Evolutionary conservation across 148 eudicot genomes (phyloP), one percentile per base, ranked within the genome.

Genomic region (Oxyria digyna): DNA sequence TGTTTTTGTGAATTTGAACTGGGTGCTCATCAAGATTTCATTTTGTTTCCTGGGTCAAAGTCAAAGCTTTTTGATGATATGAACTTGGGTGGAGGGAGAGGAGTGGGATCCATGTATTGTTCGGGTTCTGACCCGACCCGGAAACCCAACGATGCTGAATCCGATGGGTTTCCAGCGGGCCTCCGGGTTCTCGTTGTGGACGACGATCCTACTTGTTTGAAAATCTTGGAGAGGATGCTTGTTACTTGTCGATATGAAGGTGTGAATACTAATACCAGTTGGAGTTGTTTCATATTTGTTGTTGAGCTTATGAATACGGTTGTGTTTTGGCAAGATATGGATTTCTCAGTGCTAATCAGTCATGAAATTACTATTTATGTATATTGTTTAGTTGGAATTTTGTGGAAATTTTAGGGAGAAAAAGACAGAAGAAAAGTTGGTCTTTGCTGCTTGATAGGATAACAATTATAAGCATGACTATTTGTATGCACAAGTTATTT

Each of bases 131-230:
- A 77, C 42, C 77, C 66, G 46, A 70, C 75, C 67, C 73, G 87
- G 79, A 91, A 83, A 76, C 31, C 86, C 69, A 71, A 72, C 8
- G 86, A 79, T 63, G 85, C 41, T 21, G 84, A 59, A 31, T 69
- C 86, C 64, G 95, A 87, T 57, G 85, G 72, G 69, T 94, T 94
- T 77, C 99, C 99, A 45, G 97, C 73, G 26, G 99, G 99, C 76
- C 85, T 94, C 17, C 77, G 96, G 76, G 99, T 95, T 0, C 93
- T 95, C 45, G 88, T 95, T 10, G 99, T 95, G 12, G 99, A 95
- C 76, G 99, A 94, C 77, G 99, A 94, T 79, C 88, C 89, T 31
- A 94, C 93, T 78, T 94, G 99, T 77, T 85, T 94, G 14, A 94
- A 75, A 83, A 94, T 94, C 81, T 81, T 94, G 65, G 91, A 94